phyloP scores from a whole-genome alignment of 2,329 filamentous ascomycete genomes.

The Tolypocladium sp. region DNA sequence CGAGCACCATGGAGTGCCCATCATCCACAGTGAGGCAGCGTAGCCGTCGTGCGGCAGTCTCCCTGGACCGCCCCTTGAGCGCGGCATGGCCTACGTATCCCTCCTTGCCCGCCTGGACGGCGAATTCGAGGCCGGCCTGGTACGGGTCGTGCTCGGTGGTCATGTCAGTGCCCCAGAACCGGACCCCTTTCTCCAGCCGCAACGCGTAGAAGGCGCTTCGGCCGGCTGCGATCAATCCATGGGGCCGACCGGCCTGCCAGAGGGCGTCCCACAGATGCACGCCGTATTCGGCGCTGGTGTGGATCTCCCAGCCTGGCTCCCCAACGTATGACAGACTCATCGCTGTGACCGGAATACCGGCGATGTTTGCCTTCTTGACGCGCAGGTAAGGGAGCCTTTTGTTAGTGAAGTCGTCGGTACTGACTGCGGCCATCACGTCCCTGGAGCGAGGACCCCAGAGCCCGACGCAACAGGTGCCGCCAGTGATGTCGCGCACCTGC shows the following conservation, averaged over 20 bases:
- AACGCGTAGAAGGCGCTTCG: conserved; percentile 48
- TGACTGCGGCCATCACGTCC: conserved; percentile 38
- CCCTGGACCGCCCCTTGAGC: conserved; percentile 29
- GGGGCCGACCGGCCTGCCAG: conserved; percentile 41
- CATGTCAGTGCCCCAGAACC: conserved; percentile 48
- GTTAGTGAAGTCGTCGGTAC: conserved; percentile 34
- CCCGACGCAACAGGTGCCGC: conserved; percentile 50
- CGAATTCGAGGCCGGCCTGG: conserved; percentile 45
- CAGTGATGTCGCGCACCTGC: conserved; percentile 49
- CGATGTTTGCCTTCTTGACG: conserved; percentile 37
- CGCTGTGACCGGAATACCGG: conserved; percentile 45
- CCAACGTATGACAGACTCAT: conserved; percentile 52
- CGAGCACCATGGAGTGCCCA: conserved; percentile 45
- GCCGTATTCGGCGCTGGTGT: conserved; percentile 49
- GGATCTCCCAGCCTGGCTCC: conserved; percentile 54
- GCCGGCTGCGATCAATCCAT: conserved; percentile 50
- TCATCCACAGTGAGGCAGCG: conserved; percentile 48
- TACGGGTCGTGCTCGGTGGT: conserved; percentile 51
- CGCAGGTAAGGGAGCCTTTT: conserved; percentile 39
- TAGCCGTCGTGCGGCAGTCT: conserved; percentile 23
- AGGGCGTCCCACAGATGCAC: conserved; percentile 49
- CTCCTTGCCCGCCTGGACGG: conserved; percentile 36
- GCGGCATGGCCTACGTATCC: conserved; percentile 43
- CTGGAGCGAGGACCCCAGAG: conserved; percentile 51
- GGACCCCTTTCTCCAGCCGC: conserved; percentile 50